Base-by-base conservation (phyloP, 2,329 filamentous ascomycete genomes). In the Botrytis medusae region DNA sequence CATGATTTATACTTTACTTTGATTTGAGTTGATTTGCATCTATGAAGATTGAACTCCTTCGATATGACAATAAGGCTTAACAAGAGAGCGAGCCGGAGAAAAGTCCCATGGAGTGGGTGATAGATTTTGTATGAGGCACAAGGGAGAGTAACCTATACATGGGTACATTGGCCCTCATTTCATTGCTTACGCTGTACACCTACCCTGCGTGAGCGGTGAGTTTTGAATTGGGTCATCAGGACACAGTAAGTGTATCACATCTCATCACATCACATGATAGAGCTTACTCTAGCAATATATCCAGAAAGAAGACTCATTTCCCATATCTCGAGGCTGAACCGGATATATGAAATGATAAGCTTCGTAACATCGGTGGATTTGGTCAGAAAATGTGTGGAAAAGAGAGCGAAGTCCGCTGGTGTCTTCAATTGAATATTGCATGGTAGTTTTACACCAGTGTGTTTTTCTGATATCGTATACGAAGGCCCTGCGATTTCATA, bases 201-300 rank as follows among this genome's bases (percentile, higher is more conserved):
- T 29, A 14, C 25, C 46, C 25, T 54, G 44, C 9, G 25, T 40
- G 46, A 54, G 46, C 46, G 46, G 46, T 68, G 46, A 54, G 46
- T 29, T 42, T 68, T 37, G 25, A 9, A 42, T 40, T 20, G 64
- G 22, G 46, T 40, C 64, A 54, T 67, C 25, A 68, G 46, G 61
- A 63, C 61, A 63, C 60, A 62, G 59, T 62, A 40, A 44, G 61
- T 40, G 40, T 44, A 63, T 63, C 37, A 63, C 46, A 54, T 40
- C 16, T 14, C 32, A n/a, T 68, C 64, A 29, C 9, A 29, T 68
- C 64, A 68, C 64, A 68, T 68, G 65, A 42, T 25, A 42, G 25
- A 32, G 65, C 65, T 57, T 57, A 68, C 48, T 42, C 46, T 51
- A 25, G 37, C 48, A 57, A 68, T 57, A 57, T 29, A 29, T 68